phyloP scores from a whole-genome alignment of 73 alveolate species.

The Stentor roeselii region DNA sequence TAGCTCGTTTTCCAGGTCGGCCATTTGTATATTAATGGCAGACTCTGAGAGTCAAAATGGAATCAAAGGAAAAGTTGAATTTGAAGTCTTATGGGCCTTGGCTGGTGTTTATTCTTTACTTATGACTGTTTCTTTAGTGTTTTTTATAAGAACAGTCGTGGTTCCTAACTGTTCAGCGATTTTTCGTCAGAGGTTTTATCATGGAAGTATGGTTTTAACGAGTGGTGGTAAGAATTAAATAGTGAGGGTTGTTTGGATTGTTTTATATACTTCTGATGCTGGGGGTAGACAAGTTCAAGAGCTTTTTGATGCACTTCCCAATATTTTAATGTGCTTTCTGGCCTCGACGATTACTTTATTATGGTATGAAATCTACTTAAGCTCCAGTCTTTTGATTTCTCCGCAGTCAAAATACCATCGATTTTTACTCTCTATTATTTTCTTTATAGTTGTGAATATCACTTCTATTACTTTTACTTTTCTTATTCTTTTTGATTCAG shows the following conservation, averaged over 20 bases:
- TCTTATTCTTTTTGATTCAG: neutral
- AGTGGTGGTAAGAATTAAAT: neutral
- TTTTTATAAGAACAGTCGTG: too few relatives aligned
- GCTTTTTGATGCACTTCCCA: neutral
- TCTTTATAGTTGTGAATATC: neutral
- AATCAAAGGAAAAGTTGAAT: too few relatives aligned
- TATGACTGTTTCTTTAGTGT: too few relatives aligned
- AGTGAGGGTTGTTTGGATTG: neutral
- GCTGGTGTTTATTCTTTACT: too few relatives aligned
- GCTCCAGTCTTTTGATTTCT: neutral
- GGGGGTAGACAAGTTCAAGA: neutral
- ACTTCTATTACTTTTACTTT: too few relatives aligned
- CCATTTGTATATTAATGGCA: too few relatives aligned
- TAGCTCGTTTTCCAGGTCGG: neutral
- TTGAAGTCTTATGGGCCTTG: too few relatives aligned
- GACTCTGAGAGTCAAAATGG: too few relatives aligned
- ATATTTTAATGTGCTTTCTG: neutral
- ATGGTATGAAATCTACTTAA: neutral
- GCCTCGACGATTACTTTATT: neutral
- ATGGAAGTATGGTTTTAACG: neutral
- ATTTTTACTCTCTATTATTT: neutral
- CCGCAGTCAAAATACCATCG: neutral
- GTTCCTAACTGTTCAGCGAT: too few relatives aligned
- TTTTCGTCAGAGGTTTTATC: too few relatives aligned
- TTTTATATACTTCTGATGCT: neutral